A percentile compares a stretch with the other conserved stretches of the same genome.
phyloP scores from a whole-genome alignment of 2,329 filamentous ascomycete species.

The Hortaea sp. region DNA sequence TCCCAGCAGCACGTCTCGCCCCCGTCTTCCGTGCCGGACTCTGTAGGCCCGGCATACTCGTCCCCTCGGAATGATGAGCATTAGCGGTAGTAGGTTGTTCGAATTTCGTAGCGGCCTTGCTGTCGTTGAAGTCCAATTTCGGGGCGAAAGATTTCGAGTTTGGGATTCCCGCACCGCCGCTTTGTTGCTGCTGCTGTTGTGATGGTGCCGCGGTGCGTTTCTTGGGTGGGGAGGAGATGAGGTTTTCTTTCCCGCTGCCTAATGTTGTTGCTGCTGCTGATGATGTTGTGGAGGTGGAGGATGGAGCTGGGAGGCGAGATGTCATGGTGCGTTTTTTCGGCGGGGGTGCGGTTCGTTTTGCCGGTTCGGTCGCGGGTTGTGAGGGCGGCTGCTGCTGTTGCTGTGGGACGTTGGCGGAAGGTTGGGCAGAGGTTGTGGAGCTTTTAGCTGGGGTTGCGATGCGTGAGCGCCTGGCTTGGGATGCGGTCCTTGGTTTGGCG shows the following conservation, averaged over 20 bases:
- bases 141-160: slow-evolving; percentile 11
- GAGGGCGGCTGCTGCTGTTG: not conserved
- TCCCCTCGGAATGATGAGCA: not conserved
- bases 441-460: slow-evolving; percentile 27
- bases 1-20: slow-evolving; percentile 18
- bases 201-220: slow-evolving; percentile 8
- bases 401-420: not conserved
- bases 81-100: not conserved
- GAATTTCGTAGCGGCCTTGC: not conserved
- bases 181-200: not conserved
- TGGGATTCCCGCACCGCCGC: slow-evolving; percentile 1
- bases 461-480: slow-evolving; percentile 14
- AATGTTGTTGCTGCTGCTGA: not conserved
- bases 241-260: slow-evolving; percentile 16
- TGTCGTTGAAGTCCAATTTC: slow-evolving; percentile 15
- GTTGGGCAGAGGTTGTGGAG: not conserved
- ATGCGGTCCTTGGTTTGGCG: not conserved
- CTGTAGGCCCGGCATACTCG: not conserved
- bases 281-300: slow-evolving; percentile 1
- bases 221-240: slow-evolving; percentile 22
- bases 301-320: slow-evolving; percentile 14
- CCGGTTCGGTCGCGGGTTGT: not conserved
- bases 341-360: not conserved
- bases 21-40: slow-evolving; percentile 22
- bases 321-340: not conserved